A percentile compares a stretch with the other conserved stretches of the same genome.
phyloP scores from a whole-genome alignment of 768 basidiomycete genomes.

The Cystofilobasidium macerans region DNA sequence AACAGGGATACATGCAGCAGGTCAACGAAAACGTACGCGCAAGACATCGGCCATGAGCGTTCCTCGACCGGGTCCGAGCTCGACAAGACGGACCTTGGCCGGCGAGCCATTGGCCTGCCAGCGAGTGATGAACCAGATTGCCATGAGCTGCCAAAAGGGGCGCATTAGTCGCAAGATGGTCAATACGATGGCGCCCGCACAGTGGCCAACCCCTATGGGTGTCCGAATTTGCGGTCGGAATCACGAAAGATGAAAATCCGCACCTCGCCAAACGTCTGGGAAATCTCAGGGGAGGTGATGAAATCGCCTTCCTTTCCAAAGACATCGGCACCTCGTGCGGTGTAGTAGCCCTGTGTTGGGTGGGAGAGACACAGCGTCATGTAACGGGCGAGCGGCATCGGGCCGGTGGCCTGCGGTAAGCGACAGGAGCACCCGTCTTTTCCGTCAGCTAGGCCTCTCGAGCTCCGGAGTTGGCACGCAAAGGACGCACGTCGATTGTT shows the following conservation, averaged over 20 bases:
- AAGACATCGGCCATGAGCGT: slow-evolving; percentile 84
- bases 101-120: slow-evolving; percentile 52
- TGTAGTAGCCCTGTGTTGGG: slow-evolving; percentile 87
- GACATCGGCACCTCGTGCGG: slow-evolving; percentile 47
- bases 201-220: too few relatives aligned
- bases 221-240: too few relatives aligned
- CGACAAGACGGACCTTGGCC: slow-evolving; percentile 57
- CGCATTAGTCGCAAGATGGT: neutral
- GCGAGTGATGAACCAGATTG: slow-evolving; percentile 70
- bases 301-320: slow-evolving; percentile 87
- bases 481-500: slow-evolving; percentile 15
- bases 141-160: slow-evolving; percentile 71
- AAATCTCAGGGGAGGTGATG: slow-evolving; percentile 91
- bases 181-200: too few relatives aligned
- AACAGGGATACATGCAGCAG: neutral
- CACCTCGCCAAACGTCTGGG: slow-evolving; percentile 93
- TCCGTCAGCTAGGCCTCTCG: too few relatives aligned
- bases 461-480: too few relatives aligned
- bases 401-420: slow-evolving; percentile 66
- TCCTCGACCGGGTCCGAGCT: slow-evolving; percentile 87
- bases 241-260: too few relatives aligned
- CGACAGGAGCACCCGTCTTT: too few relatives aligned
- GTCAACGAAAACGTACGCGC: slow-evolving; percentile 47
- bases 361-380: slow-evolving; percentile 86
- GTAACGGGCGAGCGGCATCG: slow-evolving; percentile 75